Evolutionary conservation across 2,329 filamentous ascomycete species (phyloP).

Genomic region (Amphichorda felina): DNA sequence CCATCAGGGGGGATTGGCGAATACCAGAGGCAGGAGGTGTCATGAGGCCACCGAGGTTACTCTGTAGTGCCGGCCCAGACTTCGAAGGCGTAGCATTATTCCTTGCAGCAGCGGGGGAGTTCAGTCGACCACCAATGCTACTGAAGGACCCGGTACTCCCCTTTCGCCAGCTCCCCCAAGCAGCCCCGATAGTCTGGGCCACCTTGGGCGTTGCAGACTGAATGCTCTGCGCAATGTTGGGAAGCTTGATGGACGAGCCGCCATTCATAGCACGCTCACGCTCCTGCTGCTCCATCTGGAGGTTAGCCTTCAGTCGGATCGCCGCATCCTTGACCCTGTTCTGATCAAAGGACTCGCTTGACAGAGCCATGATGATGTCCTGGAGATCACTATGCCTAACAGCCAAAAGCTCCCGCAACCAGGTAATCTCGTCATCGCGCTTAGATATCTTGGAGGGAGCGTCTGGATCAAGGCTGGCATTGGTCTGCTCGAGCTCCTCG

Average conservation of each 20-base stretch:
- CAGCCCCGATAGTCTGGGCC: constrained; percentile 75
- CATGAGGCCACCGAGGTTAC: constrained; percentile 66
- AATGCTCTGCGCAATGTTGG: constrained; percentile 66
- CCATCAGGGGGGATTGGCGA: constrained; percentile 44
- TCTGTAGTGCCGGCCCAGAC: constrained; percentile 37
- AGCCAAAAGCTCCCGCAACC: constrained; percentile 85
- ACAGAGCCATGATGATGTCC: constrained; percentile 76
- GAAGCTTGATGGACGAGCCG: constrained; percentile 53
- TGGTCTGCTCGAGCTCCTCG: constrained; percentile 68
- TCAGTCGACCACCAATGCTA: constrained; percentile 33
- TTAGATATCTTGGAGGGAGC: constrained; percentile 76
- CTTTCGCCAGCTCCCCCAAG: constrained; percentile 92
- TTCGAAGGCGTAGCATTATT: constrained; percentile 48
- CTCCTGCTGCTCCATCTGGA: constrained; percentile 97
- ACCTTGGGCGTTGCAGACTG: constrained; percentile 73
- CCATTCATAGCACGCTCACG: constrained; percentile 73
- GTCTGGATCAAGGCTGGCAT: constrained; percentile 61
- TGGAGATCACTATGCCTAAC: constrained; percentile 85
- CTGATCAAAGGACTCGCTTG: constrained; percentile 63
- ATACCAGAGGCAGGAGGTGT: constrained; percentile 75
- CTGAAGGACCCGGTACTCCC: constrained; percentile 39
- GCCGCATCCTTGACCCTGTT: constrained; percentile 78
- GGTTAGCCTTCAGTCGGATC: constrained; percentile 83
- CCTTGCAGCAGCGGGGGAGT: constrained; percentile 23
- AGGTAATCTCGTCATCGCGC: constrained; percentile 85